Percentiles rank a stretch among this genome's conserved stretches.
Evolutionary conservation across 2,329 filamentous ascomycete genomes (phyloP).

Genomic region (Purpureocillium lavendulum): DNA sequence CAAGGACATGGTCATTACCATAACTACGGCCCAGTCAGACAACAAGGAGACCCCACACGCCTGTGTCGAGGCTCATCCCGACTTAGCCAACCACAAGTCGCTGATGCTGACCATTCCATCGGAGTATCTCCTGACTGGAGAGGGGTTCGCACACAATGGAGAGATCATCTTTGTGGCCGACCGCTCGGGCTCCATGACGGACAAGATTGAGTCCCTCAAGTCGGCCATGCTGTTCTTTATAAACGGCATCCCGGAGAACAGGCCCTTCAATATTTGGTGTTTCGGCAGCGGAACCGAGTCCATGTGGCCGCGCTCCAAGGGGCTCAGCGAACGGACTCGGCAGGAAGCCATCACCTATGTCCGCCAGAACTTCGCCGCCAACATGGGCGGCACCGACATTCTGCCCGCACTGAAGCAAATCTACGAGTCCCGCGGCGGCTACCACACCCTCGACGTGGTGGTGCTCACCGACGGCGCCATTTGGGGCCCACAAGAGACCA

Average conservation of each 20-base stretch:
- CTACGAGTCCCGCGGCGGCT: neutral
- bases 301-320: conserved; percentile 2
- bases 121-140: neutral
- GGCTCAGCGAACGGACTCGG: neutral
- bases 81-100: conserved; percentile 1
- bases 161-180: conserved; percentile 11
- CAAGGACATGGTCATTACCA: conserved; percentile 5
- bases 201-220: conserved; percentile 37
- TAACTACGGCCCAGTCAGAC: neutral
- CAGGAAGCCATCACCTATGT: conserved; percentile 2
- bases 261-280: conserved; percentile 37
- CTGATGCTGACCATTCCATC: conserved; percentile 4
- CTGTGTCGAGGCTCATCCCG: conserved; percentile 4
- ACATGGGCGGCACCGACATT: conserved; percentile 6
- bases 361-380: neutral
- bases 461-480: conserved; percentile 5
- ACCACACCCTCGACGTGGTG: conserved; percentile 2
- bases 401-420: conserved; percentile 1
- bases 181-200: conserved; percentile 30
- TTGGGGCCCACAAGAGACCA: conserved; percentile 3
- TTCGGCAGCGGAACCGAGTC: conserved; percentile 1
- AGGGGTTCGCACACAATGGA: neutral
- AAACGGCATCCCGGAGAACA: conserved; percentile 38
- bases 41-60: conserved; percentile 1
- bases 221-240: conserved; percentile 47